These are phyloP conservation scores for Thelonectria rubi DNA, from an alignment of 2,329 filamentous ascomycete genomes.

Conservation along the genomic window DNA sequence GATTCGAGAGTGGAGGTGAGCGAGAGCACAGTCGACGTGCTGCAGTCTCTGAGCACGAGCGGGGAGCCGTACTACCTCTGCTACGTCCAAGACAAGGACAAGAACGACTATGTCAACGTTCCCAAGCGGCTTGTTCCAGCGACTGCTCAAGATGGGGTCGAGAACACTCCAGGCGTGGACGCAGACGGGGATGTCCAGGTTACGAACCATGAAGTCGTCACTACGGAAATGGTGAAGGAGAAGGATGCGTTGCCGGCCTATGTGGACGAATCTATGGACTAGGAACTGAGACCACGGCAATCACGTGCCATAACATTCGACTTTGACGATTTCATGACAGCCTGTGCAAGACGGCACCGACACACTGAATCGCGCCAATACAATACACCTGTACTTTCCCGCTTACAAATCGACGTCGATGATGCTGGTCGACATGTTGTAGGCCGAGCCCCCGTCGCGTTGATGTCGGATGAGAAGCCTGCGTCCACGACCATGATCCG, in stretches of 20 bases:
- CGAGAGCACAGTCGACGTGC: conserved; percentile 72
- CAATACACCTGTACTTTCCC: too few relatives aligned
- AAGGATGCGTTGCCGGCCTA: conserved; percentile 32
- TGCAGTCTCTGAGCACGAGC: conserved; percentile 70
- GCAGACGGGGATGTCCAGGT: conserved; percentile 40
- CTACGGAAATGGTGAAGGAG: conserved; percentile 1
- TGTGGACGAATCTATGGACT: conserved; percentile 28
- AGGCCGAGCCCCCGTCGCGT: too few relatives aligned
- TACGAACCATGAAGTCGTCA: conserved; percentile 16
- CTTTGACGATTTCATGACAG: too few relatives aligned
- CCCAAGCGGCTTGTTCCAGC: conserved; percentile 49
- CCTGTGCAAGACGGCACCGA: too few relatives aligned
- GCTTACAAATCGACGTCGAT: too few relatives aligned
- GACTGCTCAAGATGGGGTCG: conserved; percentile 21
- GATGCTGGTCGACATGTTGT: too few relatives aligned
- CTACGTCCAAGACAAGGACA: conserved; percentile 76
- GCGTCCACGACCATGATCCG: too few relatives aligned
- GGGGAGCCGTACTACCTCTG: conserved; percentile 87
- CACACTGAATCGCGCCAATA: too few relatives aligned
- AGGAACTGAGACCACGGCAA: conserved; percentile 19
- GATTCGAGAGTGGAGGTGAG: conserved; percentile 80
- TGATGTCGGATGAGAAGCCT: too few relatives aligned
- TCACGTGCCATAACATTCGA: too few relatives aligned
- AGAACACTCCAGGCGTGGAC: conserved; percentile 24
- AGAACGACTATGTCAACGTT: conserved; percentile 61